A percentile compares a stretch with the other conserved stretches of the same genome.
phyloP scores from a whole-genome alignment of 495 filamentous ascomycete genomes.

The Hypomontagnella monticulosa region DNA sequence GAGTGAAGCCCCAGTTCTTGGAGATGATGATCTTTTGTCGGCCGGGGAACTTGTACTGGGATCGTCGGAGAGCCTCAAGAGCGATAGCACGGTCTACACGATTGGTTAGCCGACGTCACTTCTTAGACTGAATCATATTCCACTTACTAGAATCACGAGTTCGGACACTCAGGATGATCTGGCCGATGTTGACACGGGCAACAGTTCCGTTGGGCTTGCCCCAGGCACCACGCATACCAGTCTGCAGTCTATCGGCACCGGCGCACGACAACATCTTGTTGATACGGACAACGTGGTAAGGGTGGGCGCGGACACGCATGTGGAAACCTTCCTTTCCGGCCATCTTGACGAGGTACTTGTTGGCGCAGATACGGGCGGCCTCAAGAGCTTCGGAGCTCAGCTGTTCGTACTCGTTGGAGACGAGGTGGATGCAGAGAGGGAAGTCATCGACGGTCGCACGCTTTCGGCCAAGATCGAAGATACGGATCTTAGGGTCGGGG shows the following conservation, averaged over 20 bases:
- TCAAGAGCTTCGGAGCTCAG: constrained; percentile 98
- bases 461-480: constrained; percentile 99
- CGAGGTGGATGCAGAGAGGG: constrained; percentile 96
- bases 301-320: constrained; percentile 96
- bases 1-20: constrained; percentile 99
- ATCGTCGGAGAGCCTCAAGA: constrained; percentile 97
- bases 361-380: constrained; percentile 98
- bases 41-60: constrained; percentile 99
- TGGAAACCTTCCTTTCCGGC: constrained; percentile 99
- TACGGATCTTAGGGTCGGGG: constrained; percentile 98
- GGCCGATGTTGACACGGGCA: constrained; percentile 98
- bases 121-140: neutral
- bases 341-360: constrained; percentile 98
- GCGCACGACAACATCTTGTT: constrained; percentile 99
- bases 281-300: constrained; percentile 99
- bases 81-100: constrained; percentile 80
- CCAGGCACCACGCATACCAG: constrained; percentile 99
- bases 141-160: constrained; percentile 86
- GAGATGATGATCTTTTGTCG: constrained; percentile 99
- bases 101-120: constrained; percentile 42
- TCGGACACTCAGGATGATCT: constrained; percentile 95
- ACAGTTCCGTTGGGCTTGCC: constrained; percentile 98
- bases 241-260: constrained; percentile 99
- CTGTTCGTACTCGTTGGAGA: constrained; percentile 99
- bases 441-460: constrained; percentile 98